phyloP scores from a whole-genome alignment of 306 rosid species.

The Castanea crenata region DNA sequence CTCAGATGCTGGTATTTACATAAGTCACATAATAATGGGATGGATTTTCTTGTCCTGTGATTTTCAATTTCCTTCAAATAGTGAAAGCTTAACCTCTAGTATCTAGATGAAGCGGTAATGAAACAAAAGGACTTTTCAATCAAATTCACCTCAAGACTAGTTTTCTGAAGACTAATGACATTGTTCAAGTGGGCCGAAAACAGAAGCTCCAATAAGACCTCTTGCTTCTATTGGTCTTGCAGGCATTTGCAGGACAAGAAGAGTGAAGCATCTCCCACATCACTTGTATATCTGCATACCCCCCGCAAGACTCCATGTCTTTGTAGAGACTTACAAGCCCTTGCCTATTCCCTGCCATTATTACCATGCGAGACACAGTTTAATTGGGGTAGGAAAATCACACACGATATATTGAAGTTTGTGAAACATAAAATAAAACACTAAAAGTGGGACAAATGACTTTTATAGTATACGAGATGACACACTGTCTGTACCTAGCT shows the following conservation, averaged over 20 bases:
- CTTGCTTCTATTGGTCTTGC: slow-evolving; percentile 19
- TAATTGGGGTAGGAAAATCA: background rate
- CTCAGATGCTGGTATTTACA: background rate
- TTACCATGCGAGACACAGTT: slow-evolving; percentile 3
- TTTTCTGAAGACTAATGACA: background rate
- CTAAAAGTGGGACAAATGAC: no score
- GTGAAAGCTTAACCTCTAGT: background rate
- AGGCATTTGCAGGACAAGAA: slow-evolving; percentile 38
- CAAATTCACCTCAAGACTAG: slow-evolving; percentile 2
- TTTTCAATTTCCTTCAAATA: background rate
- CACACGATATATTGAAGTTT: no score
- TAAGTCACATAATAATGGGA: background rate
- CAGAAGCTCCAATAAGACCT: slow-evolving; percentile 37
- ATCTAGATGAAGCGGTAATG: background rate
- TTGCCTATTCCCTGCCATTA: slow-evolving; percentile 46
- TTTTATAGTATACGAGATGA: no score
- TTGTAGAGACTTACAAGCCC: slow-evolving; percentile 60
- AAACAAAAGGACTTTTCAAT: background rate
- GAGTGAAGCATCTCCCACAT: slow-evolving; percentile 95
- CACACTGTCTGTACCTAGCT: no score
- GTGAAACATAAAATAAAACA: no score
- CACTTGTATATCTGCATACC: slow-evolving; percentile 73
- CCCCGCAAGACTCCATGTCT: slow-evolving; percentile 77
- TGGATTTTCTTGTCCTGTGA: background rate
- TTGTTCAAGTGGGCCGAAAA: slow-evolving; percentile 40